Base-by-base conservation (phyloP, 306 rosid species). In the Abrus precatorius region DNA sequence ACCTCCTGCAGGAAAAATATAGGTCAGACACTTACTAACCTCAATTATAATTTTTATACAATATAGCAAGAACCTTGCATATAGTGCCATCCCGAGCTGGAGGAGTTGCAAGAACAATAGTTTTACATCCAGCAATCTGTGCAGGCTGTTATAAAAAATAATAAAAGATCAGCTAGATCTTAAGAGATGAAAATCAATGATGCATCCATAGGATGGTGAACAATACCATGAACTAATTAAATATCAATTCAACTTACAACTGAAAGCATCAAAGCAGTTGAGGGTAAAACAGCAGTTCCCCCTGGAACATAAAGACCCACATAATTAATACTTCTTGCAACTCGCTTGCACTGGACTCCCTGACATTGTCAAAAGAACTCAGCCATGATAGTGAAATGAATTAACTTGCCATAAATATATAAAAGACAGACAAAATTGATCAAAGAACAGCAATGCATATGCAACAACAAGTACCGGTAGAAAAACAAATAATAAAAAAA, bases 241-340 rank as follows among this genome's bases (percentile, higher is more conserved):
- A 48, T 40, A 67, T 69, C 38, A 52, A 44, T 80, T 75, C 74
- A 77, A 87, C 97, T 87, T 88, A 91, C 98, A 82, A 94, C 75
- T 43, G 98, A 82, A 75, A 94, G 98, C 97, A 94, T 94, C 76
- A 94, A 76, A 75, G 97, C 97, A 9, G 98, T 92, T 45, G 98
- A 94, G 59, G 98, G 98, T 85, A 94, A 83, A 54, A 94, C 98
- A 71, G 98, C 97, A 82, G 97, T 92, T 66, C 97, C 98, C 69
- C 98, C 98, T 29, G 97, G 98, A 88, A 92, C 91, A 67, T 92
- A 94, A 78, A 94, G 91, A 79, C 98, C 98, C 36, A 94, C 97
- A 79, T 97, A 92, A 76, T 87, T 82, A 75, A 94, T 94, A 89
- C 97, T 82, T 92, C 98, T 89, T 28, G 98, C 92, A 69, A 94